Evolutionary conservation across 495 filamentous ascomycete species (phyloP).

Genomic region (Penicillium goetzii): DNA sequence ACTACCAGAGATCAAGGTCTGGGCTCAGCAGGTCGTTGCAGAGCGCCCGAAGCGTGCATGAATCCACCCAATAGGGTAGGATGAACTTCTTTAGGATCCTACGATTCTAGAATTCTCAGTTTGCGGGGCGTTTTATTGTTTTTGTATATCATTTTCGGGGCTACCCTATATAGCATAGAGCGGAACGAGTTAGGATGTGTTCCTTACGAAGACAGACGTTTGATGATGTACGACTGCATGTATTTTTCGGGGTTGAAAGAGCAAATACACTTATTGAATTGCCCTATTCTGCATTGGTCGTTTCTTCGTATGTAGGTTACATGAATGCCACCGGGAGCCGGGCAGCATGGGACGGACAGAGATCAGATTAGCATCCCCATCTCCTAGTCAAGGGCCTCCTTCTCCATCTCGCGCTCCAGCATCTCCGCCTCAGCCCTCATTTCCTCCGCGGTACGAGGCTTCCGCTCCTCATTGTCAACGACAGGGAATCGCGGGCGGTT

Average conservation of each 20-base stretch:
- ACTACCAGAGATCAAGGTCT: constrained; percentile 75
- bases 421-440: constrained; percentile 76
- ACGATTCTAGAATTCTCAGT: neutral
- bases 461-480: constrained; percentile 70
- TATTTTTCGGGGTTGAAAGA: constrained; percentile 12
- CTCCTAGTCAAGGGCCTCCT: constrained; percentile 30
- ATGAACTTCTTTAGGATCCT: neutral
- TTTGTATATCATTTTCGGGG: constrained; percentile 10
- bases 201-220: constrained; percentile 23
- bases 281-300: neutral
- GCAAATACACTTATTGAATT: constrained; percentile 18
- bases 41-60: constrained; percentile 65
- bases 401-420: constrained; percentile 46
- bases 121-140: constrained; percentile 20
- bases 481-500: constrained; percentile 53
- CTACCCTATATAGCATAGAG: constrained; percentile 30
- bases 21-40: constrained; percentile 73
- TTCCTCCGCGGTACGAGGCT: constrained; percentile 68
- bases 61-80: neutral
- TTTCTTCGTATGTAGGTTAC: constrained; percentile 3
- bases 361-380: neutral
- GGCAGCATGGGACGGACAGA: neutral
- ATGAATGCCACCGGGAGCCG: neutral
- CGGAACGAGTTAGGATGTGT: constrained; percentile 12
- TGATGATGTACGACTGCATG: constrained; percentile 25